phyloP scores from a whole-genome alignment of 2,329 filamentous ascomycete genomes.

The Westerdykella sp. region DNA sequence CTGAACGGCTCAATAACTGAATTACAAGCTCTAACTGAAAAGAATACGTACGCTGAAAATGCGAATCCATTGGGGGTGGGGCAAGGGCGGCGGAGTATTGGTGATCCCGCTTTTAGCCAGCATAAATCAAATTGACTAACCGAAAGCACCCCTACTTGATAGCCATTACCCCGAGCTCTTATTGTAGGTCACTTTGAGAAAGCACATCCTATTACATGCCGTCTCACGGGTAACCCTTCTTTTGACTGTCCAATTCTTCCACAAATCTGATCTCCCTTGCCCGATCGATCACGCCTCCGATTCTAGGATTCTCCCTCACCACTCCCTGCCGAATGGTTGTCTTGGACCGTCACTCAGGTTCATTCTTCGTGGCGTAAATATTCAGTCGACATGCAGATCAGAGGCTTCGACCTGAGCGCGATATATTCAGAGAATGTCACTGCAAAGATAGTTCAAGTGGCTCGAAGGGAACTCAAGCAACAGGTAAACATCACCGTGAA shows the following conservation, averaged over 20 bases:
- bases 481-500: constrained; percentile 8
- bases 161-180: constrained; percentile 17
- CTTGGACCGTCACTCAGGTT: neutral
- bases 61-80: too few species aligned
- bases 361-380: too few species aligned
- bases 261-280: too few species aligned
- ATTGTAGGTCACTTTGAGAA: constrained; percentile 6
- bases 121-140: constrained; percentile 3
- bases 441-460: constrained; percentile 31
- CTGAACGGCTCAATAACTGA: too few species aligned
- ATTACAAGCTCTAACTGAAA: too few species aligned
- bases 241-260: neutral
- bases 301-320: too few species aligned
- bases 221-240: neutral
- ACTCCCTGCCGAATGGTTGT: too few species aligned
- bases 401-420: constrained; percentile 21
- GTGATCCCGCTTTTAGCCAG: constrained; percentile 17
- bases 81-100: constrained; percentile 22
- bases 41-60: too few species aligned
- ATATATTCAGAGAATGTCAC: constrained; percentile 25
- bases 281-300: too few species aligned
- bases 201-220: constrained; percentile 1
- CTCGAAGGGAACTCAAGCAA: constrained; percentile 22
- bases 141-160: constrained; percentile 3
- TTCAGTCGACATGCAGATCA: constrained; percentile 5